phyloP scores from a whole-genome alignment of 2,329 filamentous ascomycete genomes.

The Aureobasidium vineae region DNA sequence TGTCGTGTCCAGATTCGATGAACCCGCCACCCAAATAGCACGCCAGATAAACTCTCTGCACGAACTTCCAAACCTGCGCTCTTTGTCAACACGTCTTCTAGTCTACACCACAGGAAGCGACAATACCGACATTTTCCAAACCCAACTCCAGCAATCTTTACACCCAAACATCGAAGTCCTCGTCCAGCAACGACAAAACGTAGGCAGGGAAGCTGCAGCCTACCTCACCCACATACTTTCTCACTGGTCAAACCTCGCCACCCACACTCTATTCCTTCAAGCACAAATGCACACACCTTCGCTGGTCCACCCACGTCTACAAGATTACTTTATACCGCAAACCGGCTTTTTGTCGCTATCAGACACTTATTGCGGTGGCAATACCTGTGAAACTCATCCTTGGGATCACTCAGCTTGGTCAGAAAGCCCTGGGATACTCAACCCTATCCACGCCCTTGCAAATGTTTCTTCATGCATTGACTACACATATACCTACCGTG shows the following conservation, averaged over 20 bases:
- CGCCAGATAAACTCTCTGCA: neutral
- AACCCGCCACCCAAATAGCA: neutral
- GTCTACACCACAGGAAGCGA: neutral
- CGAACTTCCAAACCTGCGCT: neutral
- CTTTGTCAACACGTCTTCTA: neutral
- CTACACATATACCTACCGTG: conserved; percentile 46
- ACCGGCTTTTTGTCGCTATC: conserved; percentile 4
- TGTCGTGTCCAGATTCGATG: neutral
- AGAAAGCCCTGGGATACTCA: neutral
- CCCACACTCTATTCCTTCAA: conserved; percentile 5
- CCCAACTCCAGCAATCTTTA: neutral
- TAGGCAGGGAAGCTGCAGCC: conserved; percentile 1
- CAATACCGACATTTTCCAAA: neutral
- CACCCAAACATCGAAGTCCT: neutral
- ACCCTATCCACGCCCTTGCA: neutral
- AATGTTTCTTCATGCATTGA: neutral
- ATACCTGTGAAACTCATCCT: neutral
- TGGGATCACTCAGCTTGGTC: conserved; percentile 1
- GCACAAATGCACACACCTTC: neutral
- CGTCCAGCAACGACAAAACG: neutral
- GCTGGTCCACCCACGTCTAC: neutral
- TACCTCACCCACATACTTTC: neutral
- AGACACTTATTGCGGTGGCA: neutral
- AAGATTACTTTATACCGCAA: neutral
- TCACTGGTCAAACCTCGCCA: neutral